Percentiles rank a stretch among this genome's conserved stretches.
phyloP scores from a whole-genome alignment of 1,284 basidiomycete genomes.

The Malassezia vespertilionis region DNA sequence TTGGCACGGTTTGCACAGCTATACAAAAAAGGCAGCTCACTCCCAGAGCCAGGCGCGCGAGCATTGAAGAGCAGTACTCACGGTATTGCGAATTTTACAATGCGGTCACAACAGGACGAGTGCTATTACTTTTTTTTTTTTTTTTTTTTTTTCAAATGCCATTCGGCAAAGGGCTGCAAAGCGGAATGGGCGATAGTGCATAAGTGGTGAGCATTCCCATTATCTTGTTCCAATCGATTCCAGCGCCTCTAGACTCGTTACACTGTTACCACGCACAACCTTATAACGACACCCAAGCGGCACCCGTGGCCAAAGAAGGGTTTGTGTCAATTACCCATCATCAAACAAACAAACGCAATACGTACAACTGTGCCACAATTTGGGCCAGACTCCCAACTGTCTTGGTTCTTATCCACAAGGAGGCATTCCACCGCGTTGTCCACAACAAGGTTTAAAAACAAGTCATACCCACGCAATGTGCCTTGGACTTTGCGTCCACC shows the following conservation, averaged over 20 bases:
- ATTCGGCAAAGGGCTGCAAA: too few species aligned
- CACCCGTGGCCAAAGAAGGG: background rate
- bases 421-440: slow-evolving; percentile 87
- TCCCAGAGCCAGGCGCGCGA: too few species aligned
- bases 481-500: slow-evolving; percentile 93
- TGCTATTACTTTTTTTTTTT: too few species aligned
- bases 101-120: too few species aligned
- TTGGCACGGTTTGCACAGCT: too few species aligned
- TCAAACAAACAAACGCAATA: background rate
- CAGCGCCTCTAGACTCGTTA: slow-evolving; percentile 42
- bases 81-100: too few species aligned
- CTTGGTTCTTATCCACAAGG: slow-evolving; percentile 65
- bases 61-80: too few species aligned
- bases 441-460: slow-evolving; percentile 95
- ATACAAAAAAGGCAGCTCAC: too few species aligned
- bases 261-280: slow-evolving; percentile 44
- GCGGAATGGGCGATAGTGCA: too few species aligned
- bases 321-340: background rate
- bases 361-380: slow-evolving; percentile 41
- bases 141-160: too few species aligned
- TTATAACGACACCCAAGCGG: slow-evolving; percentile 1
- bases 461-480: slow-evolving; percentile 89
- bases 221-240: slow-evolving; percentile 36
- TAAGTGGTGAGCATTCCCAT: too few species aligned
- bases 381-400: slow-evolving; percentile 32